These are phyloP conservation scores for Fraxinus quadrangulata DNA, from an alignment of 257 asterid genomes.

Conservation along the genomic window DNA sequence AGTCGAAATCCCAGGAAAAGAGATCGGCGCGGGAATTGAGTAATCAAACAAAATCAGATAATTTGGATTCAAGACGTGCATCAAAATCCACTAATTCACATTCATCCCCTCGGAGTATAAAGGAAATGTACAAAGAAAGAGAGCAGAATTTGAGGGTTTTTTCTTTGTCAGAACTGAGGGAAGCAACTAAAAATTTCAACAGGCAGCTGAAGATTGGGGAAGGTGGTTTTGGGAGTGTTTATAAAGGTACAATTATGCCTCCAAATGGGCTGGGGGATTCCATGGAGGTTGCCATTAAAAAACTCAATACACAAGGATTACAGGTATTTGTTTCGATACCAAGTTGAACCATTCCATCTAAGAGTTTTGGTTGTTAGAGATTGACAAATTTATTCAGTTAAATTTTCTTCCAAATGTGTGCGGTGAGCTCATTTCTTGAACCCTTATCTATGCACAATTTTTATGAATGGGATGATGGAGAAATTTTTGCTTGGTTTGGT, in stretches of 20 bases:
- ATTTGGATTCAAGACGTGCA: not conserved
- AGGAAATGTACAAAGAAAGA: not conserved
- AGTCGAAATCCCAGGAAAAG: conserved; percentile 40
- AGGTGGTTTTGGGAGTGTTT: conserved; percentile 94
- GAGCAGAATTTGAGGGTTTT: conserved; percentile 48
- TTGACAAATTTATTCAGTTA: not conserved
- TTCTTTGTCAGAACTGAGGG: conserved; percentile 63
- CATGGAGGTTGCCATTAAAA: conserved; percentile 73
- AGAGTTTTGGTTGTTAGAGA: no score
- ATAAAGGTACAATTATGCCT: conserved; percentile 61
- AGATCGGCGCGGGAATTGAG: conserved; percentile 68
- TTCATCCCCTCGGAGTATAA: not conserved
- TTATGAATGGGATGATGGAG: not conserved
- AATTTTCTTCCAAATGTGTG: no score
- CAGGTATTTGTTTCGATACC: conserved; percentile 50
- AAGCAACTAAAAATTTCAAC: conserved; percentile 70
- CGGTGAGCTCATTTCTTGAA: no score
- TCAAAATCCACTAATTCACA: not conserved
- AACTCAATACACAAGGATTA: conserved; percentile 67
- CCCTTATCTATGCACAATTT: no score
- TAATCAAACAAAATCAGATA: conserved; percentile 20
- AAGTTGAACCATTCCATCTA: no score
- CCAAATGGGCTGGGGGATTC: conserved; percentile 43
- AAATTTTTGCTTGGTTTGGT: not conserved
- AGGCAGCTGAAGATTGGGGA: conserved; percentile 75